Conservation (phyloP, 805 yeast genomes). For the Candida cerambycidarum region DNA sequence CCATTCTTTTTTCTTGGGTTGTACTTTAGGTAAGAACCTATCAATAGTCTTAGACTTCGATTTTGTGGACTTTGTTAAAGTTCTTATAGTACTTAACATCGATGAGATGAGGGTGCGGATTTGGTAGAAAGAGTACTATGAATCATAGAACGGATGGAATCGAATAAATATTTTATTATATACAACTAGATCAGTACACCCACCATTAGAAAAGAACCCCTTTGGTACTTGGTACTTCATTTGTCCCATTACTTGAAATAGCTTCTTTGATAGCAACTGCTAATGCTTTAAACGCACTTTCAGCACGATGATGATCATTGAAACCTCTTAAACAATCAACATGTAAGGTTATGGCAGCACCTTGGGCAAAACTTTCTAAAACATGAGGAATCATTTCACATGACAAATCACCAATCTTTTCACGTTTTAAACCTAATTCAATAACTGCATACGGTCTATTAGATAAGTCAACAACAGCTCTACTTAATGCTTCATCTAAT, state of each 20-base stretch:
- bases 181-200: no score
- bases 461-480: conserved; percentile 95
- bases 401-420: conserved; percentile 86
- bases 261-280: conserved; percentile 93
- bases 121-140: no score
- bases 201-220: conserved; percentile 54
- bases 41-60: conserved; percentile 20
- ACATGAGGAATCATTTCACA: conserved; percentile 99
- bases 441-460: conserved; percentile 91
- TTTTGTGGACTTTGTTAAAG: conserved; percentile 1
- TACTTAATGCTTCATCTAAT: conserved; percentile 88
- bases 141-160: no score
- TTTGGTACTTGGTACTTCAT: conserved; percentile 94
- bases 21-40: conserved; percentile 22
- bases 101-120: conserved; percentile 7
- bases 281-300: conserved; percentile 92
- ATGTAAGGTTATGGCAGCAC: conserved; percentile 87
- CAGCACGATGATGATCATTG: conserved; percentile 96
- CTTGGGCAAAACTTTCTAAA: conserved; percentile 88
- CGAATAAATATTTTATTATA: background rate
- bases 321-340: conserved; percentile 92
- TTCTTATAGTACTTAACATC: conserved; percentile 2
- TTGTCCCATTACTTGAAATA: conserved; percentile 72
- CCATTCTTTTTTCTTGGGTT: conserved; percentile 30
- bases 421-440: conserved; percentile 87